Percentiles rank a stretch among this genome's conserved stretches.
Evolutionary conservation across 2,329 filamentous ascomycete genomes (phyloP).

Genomic region (Ramularia endophylla): DNA sequence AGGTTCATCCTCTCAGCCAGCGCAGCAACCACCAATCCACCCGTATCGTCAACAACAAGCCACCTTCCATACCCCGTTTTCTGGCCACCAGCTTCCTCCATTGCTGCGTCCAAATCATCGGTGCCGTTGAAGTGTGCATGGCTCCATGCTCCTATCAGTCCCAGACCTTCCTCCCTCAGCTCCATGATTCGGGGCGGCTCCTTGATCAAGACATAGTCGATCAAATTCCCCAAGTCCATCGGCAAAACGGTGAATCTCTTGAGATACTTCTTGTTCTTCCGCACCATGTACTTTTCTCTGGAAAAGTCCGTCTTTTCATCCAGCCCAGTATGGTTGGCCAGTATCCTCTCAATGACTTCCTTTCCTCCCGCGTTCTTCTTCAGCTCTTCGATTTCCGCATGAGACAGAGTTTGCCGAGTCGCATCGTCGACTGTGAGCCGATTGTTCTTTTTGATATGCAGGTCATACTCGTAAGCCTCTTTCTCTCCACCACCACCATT

Average conservation of each 20-base stretch:
- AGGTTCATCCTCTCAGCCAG: conserved; percentile 87
- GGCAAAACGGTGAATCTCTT: conserved; percentile 80
- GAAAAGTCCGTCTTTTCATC: conserved; percentile 95
- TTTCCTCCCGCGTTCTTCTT: conserved; percentile 69
- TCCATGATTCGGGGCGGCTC: conserved; percentile 79
- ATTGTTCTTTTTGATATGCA: conserved; percentile 55
- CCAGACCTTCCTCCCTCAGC: conserved; percentile 76
- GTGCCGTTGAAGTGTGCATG: conserved; percentile 74
- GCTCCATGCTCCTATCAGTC: conserved; percentile 77
- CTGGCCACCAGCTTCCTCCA: conserved; percentile 18
- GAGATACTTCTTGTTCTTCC: conserved; percentile 92
- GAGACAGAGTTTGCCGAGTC: conserved; percentile 66
- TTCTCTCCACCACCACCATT: not conserved
- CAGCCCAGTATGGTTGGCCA: conserved; percentile 80
- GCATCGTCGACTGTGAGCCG: conserved; percentile 58
- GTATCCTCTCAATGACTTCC: conserved; percentile 86
- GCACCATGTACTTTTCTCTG: conserved; percentile 88
- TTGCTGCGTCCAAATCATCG: conserved; percentile 10
- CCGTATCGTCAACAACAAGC: conserved; percentile 81
- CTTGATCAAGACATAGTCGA: conserved; percentile 72
- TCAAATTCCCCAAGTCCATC: conserved; percentile 69
- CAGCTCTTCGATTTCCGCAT: conserved; percentile 64
- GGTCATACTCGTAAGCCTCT: conserved; percentile 37
- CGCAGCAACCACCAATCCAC: conserved; percentile 72
- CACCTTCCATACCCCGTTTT: conserved; percentile 56